Evolutionary conservation across 139 green algal genomes (phyloP).

Genomic region (Picochlorum costavermella): DNA sequence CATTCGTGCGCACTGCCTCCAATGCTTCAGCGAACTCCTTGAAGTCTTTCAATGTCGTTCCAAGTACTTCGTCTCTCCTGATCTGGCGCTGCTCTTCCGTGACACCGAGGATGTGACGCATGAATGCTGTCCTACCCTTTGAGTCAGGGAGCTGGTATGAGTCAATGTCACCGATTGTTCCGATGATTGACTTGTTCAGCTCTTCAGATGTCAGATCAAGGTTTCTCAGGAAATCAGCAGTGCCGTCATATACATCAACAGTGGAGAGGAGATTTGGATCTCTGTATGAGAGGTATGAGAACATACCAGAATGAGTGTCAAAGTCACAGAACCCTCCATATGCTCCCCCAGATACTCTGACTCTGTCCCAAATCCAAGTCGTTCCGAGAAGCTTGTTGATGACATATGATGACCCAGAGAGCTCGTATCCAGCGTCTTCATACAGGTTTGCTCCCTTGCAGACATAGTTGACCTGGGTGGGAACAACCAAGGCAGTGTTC

Average conservation of each 20-base stretch:
- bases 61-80: conserved; percentile 70
- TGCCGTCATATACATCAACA: conserved; percentile 66
- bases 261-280: conserved; percentile 96
- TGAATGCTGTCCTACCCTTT: conserved; percentile 69
- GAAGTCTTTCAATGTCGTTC: conserved; percentile 74
- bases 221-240: conserved; percentile 65
- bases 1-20: conserved; percentile 48
- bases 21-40: conserved; percentile 48
- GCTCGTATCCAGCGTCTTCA: conserved; percentile 82
- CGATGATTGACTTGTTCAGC: conserved; percentile 93
- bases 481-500: conserved; percentile 90
- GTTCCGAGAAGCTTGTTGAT: conserved; percentile 93
- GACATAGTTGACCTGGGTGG: conserved; percentile 99
- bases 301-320: conserved; percentile 87
- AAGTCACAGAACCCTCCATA: conserved; percentile 98
- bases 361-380: conserved; percentile 97
- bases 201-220: conserved; percentile 75
- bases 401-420: conserved; percentile 81
- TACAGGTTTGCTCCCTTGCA: conserved; percentile 96
- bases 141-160: conserved; percentile 89
- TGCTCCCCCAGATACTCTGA: conserved; percentile 68
- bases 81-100: conserved; percentile 89
- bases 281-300: conserved; percentile 87
- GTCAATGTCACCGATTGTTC: conserved; percentile 91
- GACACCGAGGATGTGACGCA: conserved; percentile 86